These are phyloP conservation scores for Limonium bicolor DNA, from an alignment of 148 eudicot species.

Conservation along the genomic window DNA sequence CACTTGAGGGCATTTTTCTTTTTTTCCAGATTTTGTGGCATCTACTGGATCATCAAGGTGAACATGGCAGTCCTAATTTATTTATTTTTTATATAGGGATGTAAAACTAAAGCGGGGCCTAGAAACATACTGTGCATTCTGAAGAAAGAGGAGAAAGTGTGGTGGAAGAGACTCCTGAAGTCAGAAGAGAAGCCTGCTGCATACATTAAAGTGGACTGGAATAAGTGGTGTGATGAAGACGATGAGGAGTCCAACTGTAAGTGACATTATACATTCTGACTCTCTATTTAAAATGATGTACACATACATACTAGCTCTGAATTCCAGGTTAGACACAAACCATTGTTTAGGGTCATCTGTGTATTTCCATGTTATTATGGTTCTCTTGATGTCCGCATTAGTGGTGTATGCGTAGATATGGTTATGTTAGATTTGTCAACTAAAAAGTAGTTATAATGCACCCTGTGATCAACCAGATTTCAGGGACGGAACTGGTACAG, in stretches of 20 bases:
- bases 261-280: conserved; percentile 11
- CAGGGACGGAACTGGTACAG: too few species aligned
- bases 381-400: too few species aligned
- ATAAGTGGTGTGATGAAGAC: conserved; percentile 85
- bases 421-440: not conserved
- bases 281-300: not conserved
- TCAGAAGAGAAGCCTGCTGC: conserved; percentile 78
- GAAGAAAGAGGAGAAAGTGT: conserved; percentile 59
- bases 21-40: too few species aligned
- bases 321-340: not conserved
- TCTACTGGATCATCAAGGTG: too few species aligned
- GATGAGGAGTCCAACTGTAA: conserved; percentile 71
- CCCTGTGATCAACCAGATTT: too few species aligned
- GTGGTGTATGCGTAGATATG: too few species aligned
- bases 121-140: conserved; percentile 70
- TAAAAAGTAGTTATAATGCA: not conserved
- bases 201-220: conserved; percentile 81
- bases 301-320: not conserved
- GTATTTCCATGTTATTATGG: too few species aligned
- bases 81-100: conserved; percentile 67
- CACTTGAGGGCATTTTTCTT: too few species aligned
- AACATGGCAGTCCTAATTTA: too few species aligned
- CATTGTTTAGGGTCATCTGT: not conserved
- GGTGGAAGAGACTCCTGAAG: conserved; percentile 79
- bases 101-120: conserved; percentile 46